Evolutionary conservation across 768 basidiomycete genomes (phyloP).

Genomic region (Chiua virens): DNA sequence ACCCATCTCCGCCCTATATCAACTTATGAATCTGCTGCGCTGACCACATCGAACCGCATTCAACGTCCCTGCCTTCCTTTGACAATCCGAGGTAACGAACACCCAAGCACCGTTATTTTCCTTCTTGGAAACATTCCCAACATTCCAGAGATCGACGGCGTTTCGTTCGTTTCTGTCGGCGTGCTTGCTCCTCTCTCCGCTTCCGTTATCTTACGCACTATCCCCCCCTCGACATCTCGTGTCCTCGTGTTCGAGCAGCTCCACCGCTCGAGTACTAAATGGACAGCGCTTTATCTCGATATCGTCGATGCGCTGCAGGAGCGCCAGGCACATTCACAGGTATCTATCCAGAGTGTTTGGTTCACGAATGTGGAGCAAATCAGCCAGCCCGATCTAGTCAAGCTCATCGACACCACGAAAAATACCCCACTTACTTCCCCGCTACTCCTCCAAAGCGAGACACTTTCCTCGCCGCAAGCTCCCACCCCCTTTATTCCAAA

Average conservation of each 20-base stretch:
- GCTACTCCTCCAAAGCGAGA: conserved; percentile 48
- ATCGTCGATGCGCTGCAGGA: conserved; percentile 71
- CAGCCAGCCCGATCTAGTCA: conserved; percentile 45
- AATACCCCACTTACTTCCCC: conserved; percentile 39
- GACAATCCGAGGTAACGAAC: conserved; percentile 46
- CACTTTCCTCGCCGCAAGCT: conserved; percentile 24
- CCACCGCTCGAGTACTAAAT: conserved; percentile 73
- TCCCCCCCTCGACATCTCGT: conserved; percentile 62
- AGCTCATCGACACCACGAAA: conserved; percentile 48
- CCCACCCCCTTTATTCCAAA: conserved; percentile 71
- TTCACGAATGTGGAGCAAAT: conserved; percentile 51
- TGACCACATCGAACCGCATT: conserved; percentile 62
- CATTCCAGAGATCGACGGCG: conserved; percentile 49
- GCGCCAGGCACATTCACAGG: conserved; percentile 45
- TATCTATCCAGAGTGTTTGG: conserved; percentile 60
- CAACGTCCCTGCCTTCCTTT: conserved; percentile 63
- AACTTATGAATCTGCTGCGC: conserved; percentile 68
- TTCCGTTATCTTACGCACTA: conserved; percentile 51
- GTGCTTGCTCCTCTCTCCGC: conserved; percentile 69
- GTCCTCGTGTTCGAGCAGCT: conserved; percentile 85
- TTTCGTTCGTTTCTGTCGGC: conserved; percentile 62
- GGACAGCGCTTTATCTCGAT: conserved; percentile 86
- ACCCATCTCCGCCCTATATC: conserved; percentile 37
- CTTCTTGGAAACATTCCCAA: conserved; percentile 57
- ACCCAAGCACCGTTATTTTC: conserved; percentile 70